Conservation (phyloP, 1,139 yeast genomes). For the Hansenula anomala region DNA sequence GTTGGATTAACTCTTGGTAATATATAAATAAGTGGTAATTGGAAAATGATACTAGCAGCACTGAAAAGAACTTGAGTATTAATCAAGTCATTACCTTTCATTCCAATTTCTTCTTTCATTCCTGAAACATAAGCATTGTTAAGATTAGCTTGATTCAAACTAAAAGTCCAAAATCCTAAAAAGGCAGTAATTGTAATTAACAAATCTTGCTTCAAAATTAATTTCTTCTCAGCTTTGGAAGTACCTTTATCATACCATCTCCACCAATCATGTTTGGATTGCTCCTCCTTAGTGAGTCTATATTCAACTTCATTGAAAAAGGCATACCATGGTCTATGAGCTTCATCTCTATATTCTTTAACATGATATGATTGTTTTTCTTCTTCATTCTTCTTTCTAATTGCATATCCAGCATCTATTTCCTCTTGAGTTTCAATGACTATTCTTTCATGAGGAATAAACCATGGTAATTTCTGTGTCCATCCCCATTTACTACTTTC, state of each 20-base stretch:
- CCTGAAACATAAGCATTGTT: constrained; percentile 60
- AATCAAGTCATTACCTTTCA: constrained; percentile 58
- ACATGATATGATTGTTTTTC: no score
- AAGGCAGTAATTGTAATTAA: constrained; percentile 52
- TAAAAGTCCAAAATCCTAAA: constrained; percentile 63
- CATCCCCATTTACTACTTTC: no score
- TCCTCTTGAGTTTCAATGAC: not conserved
- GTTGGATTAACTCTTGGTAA: constrained; percentile 27
- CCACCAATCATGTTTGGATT: constrained; percentile 48
- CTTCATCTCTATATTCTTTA: constrained; percentile 55
- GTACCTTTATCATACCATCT: constrained; percentile 59
- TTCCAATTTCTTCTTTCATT: constrained; percentile 40
- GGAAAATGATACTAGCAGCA: constrained; percentile 49
- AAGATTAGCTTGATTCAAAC: constrained; percentile 52
- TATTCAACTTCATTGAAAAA: constrained; percentile 61
- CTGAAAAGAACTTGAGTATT: constrained; percentile 46
- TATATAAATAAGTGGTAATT: constrained; percentile 28
- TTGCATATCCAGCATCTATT: not conserved
- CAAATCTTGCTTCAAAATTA: constrained; percentile 54
- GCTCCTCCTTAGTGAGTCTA: constrained; percentile 34
- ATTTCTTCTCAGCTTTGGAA: constrained; percentile 44
- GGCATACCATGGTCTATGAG: constrained; percentile 55
- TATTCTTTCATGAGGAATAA: not conserved
- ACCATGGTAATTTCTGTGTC: not conserved
- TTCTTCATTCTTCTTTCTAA: not conserved